Evolutionary conservation across 257 asterid species (phyloP).

Genomic region (Nicotiana obtusifolia): DNA sequence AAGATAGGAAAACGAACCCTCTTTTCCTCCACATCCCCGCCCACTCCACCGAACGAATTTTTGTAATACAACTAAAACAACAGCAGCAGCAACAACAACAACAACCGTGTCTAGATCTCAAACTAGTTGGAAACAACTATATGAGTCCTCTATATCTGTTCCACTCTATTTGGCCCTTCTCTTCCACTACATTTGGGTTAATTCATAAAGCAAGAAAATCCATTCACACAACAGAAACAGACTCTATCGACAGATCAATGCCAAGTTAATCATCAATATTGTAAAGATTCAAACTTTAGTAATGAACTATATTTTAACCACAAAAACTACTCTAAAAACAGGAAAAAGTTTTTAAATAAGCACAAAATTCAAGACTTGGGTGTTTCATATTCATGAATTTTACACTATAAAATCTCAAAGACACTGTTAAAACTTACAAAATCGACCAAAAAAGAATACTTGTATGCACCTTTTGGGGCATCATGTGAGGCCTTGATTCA

Average conservation of each 20-base stretch:
- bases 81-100: too few species aligned
- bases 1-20: not conserved
- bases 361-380: not conserved
- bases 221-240: not conserved
- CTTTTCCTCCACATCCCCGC: not conserved
- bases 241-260: not conserved
- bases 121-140: not conserved
- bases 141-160: not conserved
- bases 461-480: conserved; percentile 29
- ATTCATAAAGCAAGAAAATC: not conserved
- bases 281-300: not conserved
- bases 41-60: not conserved
- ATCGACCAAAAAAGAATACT: not conserved
- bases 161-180: not conserved
- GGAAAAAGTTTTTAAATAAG: not conserved
- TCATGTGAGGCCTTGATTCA: conserved; percentile 28
- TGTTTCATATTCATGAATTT: not conserved
- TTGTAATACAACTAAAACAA: not conserved
- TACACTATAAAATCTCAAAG: not conserved
- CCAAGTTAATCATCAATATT: not conserved
- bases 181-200: not conserved
- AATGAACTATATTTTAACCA: not conserved
- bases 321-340: not conserved
- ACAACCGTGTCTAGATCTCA: not conserved
- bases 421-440: not conserved